Conservation (phyloP, 2,329 filamentous ascomycete species). For the Tolypocladium amazonense region DNA sequence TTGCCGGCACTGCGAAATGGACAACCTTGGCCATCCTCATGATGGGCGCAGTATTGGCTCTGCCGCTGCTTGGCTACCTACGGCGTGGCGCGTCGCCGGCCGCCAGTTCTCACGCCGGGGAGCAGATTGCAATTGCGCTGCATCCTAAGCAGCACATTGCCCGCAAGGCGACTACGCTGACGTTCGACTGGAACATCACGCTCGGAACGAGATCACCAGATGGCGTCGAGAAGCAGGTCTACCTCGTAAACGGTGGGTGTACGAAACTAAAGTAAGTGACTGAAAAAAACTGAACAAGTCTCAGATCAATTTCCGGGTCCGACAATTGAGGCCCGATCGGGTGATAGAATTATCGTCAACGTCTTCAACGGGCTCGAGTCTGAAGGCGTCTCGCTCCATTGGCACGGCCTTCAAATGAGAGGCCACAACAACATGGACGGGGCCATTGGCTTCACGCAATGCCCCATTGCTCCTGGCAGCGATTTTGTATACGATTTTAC, state of each 20-base stretch:
- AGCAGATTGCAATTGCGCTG: constrained; percentile 8
- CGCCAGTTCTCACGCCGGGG: neutral
- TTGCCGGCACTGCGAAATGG: neutral
- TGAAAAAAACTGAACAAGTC: neutral
- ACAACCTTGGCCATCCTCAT: neutral
- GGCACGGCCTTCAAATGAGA: constrained; percentile 66
- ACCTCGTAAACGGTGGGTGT: constrained; percentile 13
- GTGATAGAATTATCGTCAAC: constrained; percentile 59
- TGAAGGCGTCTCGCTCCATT: constrained; percentile 58
- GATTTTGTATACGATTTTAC: constrained; percentile 45
- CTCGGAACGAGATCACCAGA: constrained; percentile 8
- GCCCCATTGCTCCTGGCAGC: constrained; percentile 38
- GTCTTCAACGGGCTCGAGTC: constrained; percentile 51
- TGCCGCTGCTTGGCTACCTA: constrained; percentile 3
- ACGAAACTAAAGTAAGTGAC: no score
- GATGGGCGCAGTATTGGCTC: neutral
- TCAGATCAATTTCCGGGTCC: constrained; percentile 54
- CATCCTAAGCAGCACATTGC: constrained; percentile 6
- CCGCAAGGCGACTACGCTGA: constrained; percentile 6
- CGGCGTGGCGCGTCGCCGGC: neutral
- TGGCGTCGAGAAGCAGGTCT: constrained; percentile 13
- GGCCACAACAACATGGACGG: constrained; percentile 61
- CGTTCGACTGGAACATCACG: constrained; percentile 11
- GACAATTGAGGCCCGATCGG: constrained; percentile 57
- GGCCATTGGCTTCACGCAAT: constrained; percentile 37